Percentiles rank a stretch among this genome's conserved stretches.
phyloP scores from a whole-genome alignment of 352 stramenopile genomes.

The Pythium folliculosum region DNA sequence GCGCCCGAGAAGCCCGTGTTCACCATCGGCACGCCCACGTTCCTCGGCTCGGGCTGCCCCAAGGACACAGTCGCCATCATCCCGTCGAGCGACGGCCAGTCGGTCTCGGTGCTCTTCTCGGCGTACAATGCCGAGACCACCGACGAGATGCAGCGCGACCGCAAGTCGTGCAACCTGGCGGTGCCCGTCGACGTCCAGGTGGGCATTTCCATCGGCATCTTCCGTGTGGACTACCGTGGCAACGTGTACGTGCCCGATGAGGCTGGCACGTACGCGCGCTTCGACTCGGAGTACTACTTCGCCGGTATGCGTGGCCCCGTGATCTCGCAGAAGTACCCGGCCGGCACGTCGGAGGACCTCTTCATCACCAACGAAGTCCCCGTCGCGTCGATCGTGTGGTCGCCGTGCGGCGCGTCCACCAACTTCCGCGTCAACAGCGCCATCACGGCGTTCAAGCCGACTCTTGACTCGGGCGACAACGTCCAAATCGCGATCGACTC shows the following conservation, averaged over 20 bases:
- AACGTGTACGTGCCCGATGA: constrained; percentile 40
- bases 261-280: constrained; percentile 39
- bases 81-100: constrained; percentile 32
- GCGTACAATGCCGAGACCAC: constrained; percentile 33
- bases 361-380: constrained; percentile 49
- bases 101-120: constrained; percentile 40
- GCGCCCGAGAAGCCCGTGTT: constrained; percentile 7
- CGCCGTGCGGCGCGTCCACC: constrained; percentile 46
- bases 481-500: constrained; percentile 56
- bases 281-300: constrained; percentile 58
- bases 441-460: constrained; percentile 40
- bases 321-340: constrained; percentile 33
- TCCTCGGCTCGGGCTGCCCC: constrained; percentile 36
- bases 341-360: constrained; percentile 40
- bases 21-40: constrained; percentile 26
- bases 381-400: constrained; percentile 49
- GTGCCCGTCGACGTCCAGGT: constrained; percentile 42
- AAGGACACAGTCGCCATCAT: constrained; percentile 31
- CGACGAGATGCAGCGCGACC: constrained; percentile 30
- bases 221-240: constrained; percentile 49
- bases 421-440: constrained; percentile 56
- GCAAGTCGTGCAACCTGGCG: constrained; percentile 43
- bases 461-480: constrained; percentile 28
- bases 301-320: constrained; percentile 41
- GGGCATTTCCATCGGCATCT: constrained; percentile 31